These are phyloP conservation scores for Epichloe aotearoae DNA, from an alignment of 2,329 filamentous ascomycete genomes.

Conservation along the genomic window DNA sequence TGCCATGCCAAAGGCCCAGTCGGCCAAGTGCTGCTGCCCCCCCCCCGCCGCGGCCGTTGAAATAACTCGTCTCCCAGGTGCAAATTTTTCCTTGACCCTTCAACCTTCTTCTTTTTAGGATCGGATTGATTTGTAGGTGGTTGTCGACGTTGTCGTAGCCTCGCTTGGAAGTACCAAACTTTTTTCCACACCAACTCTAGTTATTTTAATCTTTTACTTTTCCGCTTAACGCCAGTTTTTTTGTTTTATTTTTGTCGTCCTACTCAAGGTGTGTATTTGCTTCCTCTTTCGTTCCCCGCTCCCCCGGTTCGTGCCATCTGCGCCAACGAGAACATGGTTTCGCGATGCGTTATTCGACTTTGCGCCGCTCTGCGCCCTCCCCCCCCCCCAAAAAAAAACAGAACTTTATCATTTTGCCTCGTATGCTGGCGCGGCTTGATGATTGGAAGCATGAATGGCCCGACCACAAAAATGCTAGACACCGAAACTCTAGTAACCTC, in stretches of 20 bases:
- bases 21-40: background rate
- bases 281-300: background rate
- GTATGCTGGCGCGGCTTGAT: background rate
- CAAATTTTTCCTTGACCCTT: conserved; percentile 4
- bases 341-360: conserved; percentile 1
- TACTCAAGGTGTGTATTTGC: conserved; percentile 2
- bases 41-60: conserved; percentile 3
- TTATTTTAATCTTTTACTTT: background rate
- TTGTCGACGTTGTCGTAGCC: conserved; percentile 7
- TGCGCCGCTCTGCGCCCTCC: background rate
- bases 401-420: background rate
- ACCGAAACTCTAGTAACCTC: background rate
- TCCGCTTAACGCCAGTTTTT: background rate
- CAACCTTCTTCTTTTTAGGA: conserved; percentile 3
- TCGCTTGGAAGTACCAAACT: conserved; percentile 1
- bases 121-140: conserved; percentile 5
- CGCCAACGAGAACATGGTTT: conserved; percentile 2
- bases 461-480: background rate
- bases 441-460: background rate
- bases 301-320: background rate
- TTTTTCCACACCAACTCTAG: background rate
- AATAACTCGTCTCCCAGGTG: conserved; percentile 1
- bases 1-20: background rate
- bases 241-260: conserved; percentile 1
- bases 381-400: background rate